Evolutionary conservation across 352 stramenopile species (phyloP), one percentile per base, ranked within the genome.

Genomic region (Pythium biforme): DNA sequence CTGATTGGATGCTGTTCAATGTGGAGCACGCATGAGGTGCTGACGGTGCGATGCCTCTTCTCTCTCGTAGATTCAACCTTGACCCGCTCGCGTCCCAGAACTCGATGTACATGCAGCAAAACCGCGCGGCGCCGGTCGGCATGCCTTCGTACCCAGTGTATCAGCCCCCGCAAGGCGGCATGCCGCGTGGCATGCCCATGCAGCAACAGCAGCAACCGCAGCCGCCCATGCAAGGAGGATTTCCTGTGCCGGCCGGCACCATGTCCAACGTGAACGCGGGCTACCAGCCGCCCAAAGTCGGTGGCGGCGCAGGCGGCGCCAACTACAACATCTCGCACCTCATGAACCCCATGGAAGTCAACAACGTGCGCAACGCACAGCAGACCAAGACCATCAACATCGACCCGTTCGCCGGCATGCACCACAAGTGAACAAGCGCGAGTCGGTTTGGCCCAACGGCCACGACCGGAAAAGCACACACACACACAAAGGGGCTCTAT

Each of bases 281-380:
- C 1, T 66, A 66, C 34, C 60, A 56, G 14, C 34, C 61, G 22
- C 33, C 53, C 2, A 59, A 57, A 19, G 23, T 50, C 12, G 27
- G 26, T 23, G 51, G 49, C 11, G 34, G 27, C n/a, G 77, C 83
- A 25, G 51, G 49, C 8, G 39, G 41, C 33, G 81, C 83, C 27
- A 93, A 92, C 70, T 89, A 86, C 69, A 92, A 85, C 68, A 94
- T 94, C 54, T 92, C 85, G 12, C 79, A 90, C 62, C 65, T 92
- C 43, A 89, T 94, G 83, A 90, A 92, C 61, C 85, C 85, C 12
- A 81, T 74, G 45, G 84, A 77, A 40, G 73, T 92, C 53, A 81
- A 76, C 56, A 70, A 75, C 45, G 73, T 72, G 9, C 55, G 50
- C 66, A 77, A 59, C 60, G 59, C 66, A 20, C 73, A 81, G 52